A percentile compares a stretch with the other conserved stretches of the same genome.
These are phyloP conservation scores for Vaccinium myrtillus DNA, from an alignment of 148 eudicot genomes.

Conservation along the genomic window DNA sequence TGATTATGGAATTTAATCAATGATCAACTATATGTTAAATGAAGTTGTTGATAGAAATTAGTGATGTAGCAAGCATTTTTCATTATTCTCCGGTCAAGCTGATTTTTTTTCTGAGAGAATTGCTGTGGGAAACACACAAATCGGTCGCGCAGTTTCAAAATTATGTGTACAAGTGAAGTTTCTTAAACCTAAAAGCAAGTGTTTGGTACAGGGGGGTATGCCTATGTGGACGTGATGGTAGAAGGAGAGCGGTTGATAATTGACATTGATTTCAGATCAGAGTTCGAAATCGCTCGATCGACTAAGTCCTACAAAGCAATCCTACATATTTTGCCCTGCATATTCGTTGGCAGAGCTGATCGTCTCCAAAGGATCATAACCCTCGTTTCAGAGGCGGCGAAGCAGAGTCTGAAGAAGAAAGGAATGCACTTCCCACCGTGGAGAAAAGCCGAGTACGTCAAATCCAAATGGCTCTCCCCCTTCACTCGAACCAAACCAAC, in stretches of 20 bases:
- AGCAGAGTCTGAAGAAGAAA: conserved; percentile 82
- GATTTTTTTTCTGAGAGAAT: neutral
- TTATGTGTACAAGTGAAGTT: neutral
- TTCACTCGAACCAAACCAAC: conserved; percentile 41
- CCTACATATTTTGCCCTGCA: conserved; percentile 68
- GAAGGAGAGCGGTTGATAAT: conserved; percentile 69
- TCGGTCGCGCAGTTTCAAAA: neutral
- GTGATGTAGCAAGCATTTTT: too few species aligned
- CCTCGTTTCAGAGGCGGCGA: conserved; percentile 74
- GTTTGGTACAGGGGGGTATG: conserved; percentile 63
- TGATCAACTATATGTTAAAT: neutral
- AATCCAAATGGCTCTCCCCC: conserved; percentile 85
- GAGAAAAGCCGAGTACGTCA: conserved; percentile 80
- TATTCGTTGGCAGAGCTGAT: conserved; percentile 76
- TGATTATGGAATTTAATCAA: too few species aligned
- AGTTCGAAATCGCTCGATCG: conserved; percentile 82
- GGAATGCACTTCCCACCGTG: conserved; percentile 96
- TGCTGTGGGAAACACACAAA: neutral
- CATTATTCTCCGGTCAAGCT: neutral
- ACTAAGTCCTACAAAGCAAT: conserved; percentile 68
- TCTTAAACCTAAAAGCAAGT: conserved; percentile 1
- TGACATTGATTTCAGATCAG: conserved; percentile 85
- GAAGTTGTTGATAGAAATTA: neutral
- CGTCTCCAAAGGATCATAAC: conserved; percentile 60
- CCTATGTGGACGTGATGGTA: conserved; percentile 71